Evolutionary conservation across 371 early-diverging fungal genomes (phyloP), one percentile per base, ranked within the genome.

Genomic region (Dichotomocladium elegans): DNA sequence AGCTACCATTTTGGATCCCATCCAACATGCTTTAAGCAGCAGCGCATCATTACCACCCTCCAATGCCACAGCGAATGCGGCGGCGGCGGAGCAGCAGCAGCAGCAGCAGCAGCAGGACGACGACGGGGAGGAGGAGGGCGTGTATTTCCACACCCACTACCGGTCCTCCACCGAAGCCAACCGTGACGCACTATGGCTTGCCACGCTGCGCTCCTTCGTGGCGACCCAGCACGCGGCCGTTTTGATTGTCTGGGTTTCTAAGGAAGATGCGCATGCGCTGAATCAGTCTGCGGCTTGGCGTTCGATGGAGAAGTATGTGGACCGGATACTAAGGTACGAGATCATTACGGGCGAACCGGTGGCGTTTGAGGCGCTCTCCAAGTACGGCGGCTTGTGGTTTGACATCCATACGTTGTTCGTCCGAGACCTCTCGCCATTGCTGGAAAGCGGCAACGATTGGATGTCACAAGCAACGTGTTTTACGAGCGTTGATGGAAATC

Each of bases 311-410:
- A 29, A 58, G 8, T 15, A 54, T 11, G 46, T 30, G 21, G 51
- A 53, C 11, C 47, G 58, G 10, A 57, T 70, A 10, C n/a, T 26
- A 1, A n/a, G n/a, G n/a, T 68, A 70, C 37, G 49, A 30, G 49
- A 11, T 35, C 21, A 17, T 5, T 25, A 48, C 7, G n/a, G 28
- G 57, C 5, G 5, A 14, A 35, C 0, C 15, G 5, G 0, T 37
- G 62, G 0, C 42, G 41, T 1, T 80, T 34, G 35, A 70, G 1
- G 66, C 70, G 3, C 63, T 80, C 2, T 68, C 70, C 40, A 57
- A 61, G 8, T 59, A 71, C 46, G 80, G 80, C 26, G 80, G 80
- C 37, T 45, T 77, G 8, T 80, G 77, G 77, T 80, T 80, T 53
- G 75, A 77, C 45, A 31, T 71, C 25, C 57, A 65, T 26, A 68